Conservation (phyloP, 2,329 filamentous ascomycete species). For the Aspergillus sojae region DNA sequence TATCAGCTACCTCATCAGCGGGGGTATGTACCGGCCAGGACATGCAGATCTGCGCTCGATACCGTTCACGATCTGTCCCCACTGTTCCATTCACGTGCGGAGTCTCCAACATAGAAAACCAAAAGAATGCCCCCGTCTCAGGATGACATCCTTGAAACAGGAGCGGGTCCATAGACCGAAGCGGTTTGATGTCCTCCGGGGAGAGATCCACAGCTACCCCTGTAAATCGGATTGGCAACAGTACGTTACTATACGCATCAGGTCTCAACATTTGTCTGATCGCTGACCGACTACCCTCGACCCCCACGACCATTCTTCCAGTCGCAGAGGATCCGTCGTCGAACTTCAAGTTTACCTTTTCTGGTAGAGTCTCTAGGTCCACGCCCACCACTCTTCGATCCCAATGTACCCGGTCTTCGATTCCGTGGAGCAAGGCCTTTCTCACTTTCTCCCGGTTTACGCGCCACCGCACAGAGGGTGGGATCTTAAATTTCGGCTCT, state of each 20-base stretch:
- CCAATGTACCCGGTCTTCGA: constrained; percentile 28
- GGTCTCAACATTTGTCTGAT: constrained; percentile 28
- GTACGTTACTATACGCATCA: constrained; percentile 23
- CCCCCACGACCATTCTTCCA: constrained; percentile 23
- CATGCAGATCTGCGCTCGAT: constrained; percentile 50
- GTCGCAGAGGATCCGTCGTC: constrained; percentile 12
- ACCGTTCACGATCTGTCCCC: constrained; percentile 36
- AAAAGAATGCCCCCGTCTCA: constrained; percentile 25
- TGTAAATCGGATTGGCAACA: constrained; percentile 26
- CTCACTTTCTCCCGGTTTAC: constrained; percentile 31
- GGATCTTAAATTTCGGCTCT: constrained; percentile 32
- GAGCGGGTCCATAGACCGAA: constrained; percentile 56
- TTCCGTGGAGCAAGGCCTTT: constrained; percentile 20
- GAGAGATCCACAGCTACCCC: constrained; percentile 43
- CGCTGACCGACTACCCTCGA: constrained; percentile 26
- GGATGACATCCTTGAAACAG: constrained; percentile 32
- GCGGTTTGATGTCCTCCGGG: constrained; percentile 58
- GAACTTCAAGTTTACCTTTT: constrained; percentile 10
- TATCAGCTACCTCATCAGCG: constrained; percentile 37
- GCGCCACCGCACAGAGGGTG: constrained; percentile 30
- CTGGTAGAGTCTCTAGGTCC: neutral
- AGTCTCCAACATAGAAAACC: constrained; percentile 46
- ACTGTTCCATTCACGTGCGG: constrained; percentile 41
- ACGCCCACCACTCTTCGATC: constrained; percentile 18
- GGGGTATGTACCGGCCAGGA: constrained; percentile 48